A percentile compares a stretch with the other conserved stretches of the same genome.
phyloP scores from a whole-genome alignment of 169 alveolate species.

The Eimeria necatrix region DNA sequence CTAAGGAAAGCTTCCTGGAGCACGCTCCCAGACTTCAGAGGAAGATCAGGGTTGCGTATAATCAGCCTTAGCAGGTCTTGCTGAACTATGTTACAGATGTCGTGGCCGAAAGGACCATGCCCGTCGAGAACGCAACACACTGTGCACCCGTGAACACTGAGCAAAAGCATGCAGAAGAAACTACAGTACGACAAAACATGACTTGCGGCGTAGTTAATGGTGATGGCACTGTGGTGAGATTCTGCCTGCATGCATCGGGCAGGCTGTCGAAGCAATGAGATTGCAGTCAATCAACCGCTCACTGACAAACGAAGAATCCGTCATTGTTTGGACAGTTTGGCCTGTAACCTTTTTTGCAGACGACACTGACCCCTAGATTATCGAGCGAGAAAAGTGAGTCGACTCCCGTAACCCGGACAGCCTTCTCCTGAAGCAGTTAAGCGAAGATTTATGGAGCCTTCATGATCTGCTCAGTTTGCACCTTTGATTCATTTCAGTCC shows the following conservation, averaged over 20 bases:
- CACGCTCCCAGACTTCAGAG: neutral
- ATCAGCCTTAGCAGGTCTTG: slow-evolving; percentile 85
- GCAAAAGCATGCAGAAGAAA: neutral
- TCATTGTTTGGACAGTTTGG: slow-evolving; percentile 57
- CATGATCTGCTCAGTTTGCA: too few species aligned
- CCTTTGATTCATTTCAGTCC: too few species aligned
- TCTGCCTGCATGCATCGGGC: neutral
- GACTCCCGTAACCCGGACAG: slow-evolving; percentile 21
- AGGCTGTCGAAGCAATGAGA: neutral
- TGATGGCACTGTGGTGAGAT: neutral
- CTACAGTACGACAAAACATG: neutral
- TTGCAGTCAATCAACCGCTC: neutral
- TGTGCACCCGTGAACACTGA: slow-evolving; percentile 50
- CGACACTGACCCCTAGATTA: slow-evolving; percentile 37
- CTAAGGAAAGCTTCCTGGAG: slow-evolving; percentile 40
- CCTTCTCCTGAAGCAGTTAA: slow-evolving; percentile 58
- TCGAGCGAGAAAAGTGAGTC: slow-evolving; percentile 40
- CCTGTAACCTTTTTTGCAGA: slow-evolving; percentile 60
- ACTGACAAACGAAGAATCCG: slow-evolving; percentile 63
- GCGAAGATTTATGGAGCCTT: neutral
- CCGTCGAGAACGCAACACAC: slow-evolving; percentile 88
- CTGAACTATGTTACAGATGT: slow-evolving; percentile 89
- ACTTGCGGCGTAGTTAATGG: neutral
- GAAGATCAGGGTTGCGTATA: slow-evolving; percentile 25
- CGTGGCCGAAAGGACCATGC: slow-evolving; percentile 94